phyloP scores from a whole-genome alignment of 208 protist genomes.

The Trichomonas tenax region DNA sequence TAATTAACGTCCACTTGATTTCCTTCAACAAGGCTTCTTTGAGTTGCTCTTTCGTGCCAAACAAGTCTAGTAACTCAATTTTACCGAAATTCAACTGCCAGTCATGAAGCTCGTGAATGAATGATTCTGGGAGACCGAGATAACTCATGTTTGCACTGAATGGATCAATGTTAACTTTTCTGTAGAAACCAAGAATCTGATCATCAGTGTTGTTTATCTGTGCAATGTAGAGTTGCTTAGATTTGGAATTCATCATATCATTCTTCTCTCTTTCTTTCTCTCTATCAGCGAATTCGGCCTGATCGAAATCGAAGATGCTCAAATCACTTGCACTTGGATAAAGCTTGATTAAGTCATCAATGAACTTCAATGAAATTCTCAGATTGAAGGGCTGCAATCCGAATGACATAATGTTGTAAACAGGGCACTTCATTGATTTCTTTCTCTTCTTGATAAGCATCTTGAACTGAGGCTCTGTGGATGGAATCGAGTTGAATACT shows the following conservation, averaged over 20 bases:
- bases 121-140: background rate
- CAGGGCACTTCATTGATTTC: background rate
- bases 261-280: background rate
- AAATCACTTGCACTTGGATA: background rate
- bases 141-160: background rate
- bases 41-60: background rate
- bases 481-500: background rate
- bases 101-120: background rate
- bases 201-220: background rate
- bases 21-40: background rate
- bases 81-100: background rate
- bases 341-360: background rate
- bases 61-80: background rate
- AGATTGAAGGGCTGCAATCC: background rate
- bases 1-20: background rate
- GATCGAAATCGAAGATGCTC: background rate
- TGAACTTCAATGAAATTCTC: background rate
- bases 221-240: background rate
- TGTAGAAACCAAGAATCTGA: background rate
- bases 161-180: background rate
- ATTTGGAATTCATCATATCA: background rate
- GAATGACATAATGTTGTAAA: background rate
- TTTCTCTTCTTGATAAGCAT: background rate
- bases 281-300: background rate
- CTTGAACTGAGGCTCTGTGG: background rate